These are phyloP conservation scores for Microthyrium microscopicum DNA, from an alignment of 2,329 filamentous ascomycete species.

Conservation along the genomic window DNA sequence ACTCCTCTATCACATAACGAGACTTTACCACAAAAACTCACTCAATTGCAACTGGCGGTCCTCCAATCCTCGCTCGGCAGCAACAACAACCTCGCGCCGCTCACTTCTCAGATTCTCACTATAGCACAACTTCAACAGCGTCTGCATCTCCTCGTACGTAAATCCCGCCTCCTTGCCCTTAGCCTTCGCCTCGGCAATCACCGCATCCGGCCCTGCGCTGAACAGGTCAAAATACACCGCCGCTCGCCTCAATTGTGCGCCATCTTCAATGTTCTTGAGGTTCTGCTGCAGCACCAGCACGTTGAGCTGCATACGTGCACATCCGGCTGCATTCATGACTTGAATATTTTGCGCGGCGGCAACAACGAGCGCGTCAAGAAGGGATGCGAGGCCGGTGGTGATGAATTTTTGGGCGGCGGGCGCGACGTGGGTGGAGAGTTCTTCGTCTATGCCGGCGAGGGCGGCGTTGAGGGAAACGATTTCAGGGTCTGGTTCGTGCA, in stretches of 20 bases:
- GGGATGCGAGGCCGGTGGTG: slow-evolving; percentile 54
- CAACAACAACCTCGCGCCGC: slow-evolving; percentile 49
- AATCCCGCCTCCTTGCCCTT: slow-evolving; percentile 17
- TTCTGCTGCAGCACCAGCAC: slow-evolving; percentile 93
- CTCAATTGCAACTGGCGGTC: slow-evolving; percentile 22
- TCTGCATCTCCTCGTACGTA: slow-evolving; percentile 23
- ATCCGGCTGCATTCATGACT: slow-evolving; percentile 72
- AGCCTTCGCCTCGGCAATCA: slow-evolving; percentile 45
- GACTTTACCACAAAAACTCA: slow-evolving; percentile 5
- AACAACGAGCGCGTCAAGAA: slow-evolving; percentile 69
- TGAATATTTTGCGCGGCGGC: slow-evolving; percentile 52
- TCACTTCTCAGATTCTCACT: slow-evolving; percentile 40
- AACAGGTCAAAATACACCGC: slow-evolving; percentile 56
- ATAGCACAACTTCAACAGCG: slow-evolving; percentile 24
- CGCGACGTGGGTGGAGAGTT: slow-evolving; percentile 55
- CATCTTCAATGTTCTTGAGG: slow-evolving; percentile 75
- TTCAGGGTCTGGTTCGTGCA: slow-evolving; percentile 59
- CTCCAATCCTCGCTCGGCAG: slow-evolving; percentile 52
- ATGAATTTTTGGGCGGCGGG: slow-evolving; percentile 54
- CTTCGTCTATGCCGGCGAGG: slow-evolving; percentile 77
- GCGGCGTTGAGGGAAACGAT: slow-evolving; percentile 73
- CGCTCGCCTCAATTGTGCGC: slow-evolving; percentile 45
- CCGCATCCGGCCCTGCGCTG: slow-evolving; percentile 44
- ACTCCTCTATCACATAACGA: no score
- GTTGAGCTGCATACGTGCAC: slow-evolving; percentile 80